Base-by-base conservation (phyloP, 2,329 filamentous ascomycete genomes). In the Pyricularia grisea region DNA sequence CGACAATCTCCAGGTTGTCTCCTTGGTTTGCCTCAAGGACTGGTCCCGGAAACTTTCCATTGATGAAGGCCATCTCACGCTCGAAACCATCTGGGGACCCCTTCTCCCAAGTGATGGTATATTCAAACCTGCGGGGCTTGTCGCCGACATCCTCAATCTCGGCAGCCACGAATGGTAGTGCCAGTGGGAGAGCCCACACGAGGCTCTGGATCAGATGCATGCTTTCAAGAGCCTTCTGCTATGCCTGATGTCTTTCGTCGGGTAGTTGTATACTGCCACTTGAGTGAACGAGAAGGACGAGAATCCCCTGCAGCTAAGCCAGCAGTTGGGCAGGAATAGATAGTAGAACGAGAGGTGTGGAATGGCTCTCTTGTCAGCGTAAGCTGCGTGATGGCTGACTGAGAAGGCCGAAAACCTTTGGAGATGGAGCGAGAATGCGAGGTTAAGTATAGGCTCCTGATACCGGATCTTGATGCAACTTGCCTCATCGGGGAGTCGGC, bases 21-120 rank as follows among this genome's bases (percentile, higher is more conserved):
- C 83, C 85, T 74, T 87, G 81, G 64, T 81, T 77, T 10, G 84
- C 80, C 66, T 84, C 81, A 10, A 91, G 81, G 1, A 80, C 77
- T 0, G 89, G 89, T 0, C 88, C 90, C 0, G 89, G 88, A 66
- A 85, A 87, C 73, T 87, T 81, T 12, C 83, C 84, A 71, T 90
- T 90, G 73, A 88, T 77, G 61, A 89, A 78, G 71, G 83, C 73
- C 77, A 83, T 81, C 60, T 81, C 71, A 14, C 80, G 76, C 0
- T 75, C 70, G 69, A 80, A 77, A 28, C 86, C 85, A 75, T 83
- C 79, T 0, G 82, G 82, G 0, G 79, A 77, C 36, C 78, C 68
- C 0, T 74, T 73, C 25, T 78, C 77, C 78, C 79, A 82, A 5
- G 80, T 80, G 7, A 78, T 69, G 11, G 73, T 75, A 33, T 77